Evolutionary conservation across 768 basidiomycete species (phyloP), one percentile per base, ranked within the genome.

Genomic region (Lentinus brumalis): DNA sequence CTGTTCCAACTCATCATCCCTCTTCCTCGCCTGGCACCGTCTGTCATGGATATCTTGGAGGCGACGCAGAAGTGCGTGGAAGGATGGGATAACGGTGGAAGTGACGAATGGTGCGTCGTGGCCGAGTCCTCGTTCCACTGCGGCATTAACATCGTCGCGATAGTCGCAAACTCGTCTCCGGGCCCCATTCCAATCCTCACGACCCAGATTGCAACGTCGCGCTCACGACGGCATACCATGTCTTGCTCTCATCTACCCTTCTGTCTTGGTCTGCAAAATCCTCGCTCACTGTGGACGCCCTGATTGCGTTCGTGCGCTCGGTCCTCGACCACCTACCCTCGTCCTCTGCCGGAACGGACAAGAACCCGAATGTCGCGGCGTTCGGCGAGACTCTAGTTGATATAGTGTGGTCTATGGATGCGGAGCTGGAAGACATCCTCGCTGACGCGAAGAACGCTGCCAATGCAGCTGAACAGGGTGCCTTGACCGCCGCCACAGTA

Each of bases 361-460:
- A 77, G 50, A 76, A 79, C 11, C 73, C 78, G 8, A 78, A 80
- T 62, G 75, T 74, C 3, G 62, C 74, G 0, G 66, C 79, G 0
- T 84, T 93, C 57, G 87, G 87, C 11, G 91, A 92, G 66, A 73
- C 84, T 49, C 76, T 94, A 3, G 82, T 95, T 21, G 93, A 95
- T 70, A 79, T 90, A 67, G 79, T 92, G 47, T 95, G 93, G 93
- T 82, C 91, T 18, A 72, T 91, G 47, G 93, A 94, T 74, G 79
- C 83, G 40, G 85, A 89, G 64, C 72, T 94, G 60, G 92, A 94
- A 59, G 91, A 92, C 67, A 72, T 86, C 31, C 64, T 88, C 39
- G 71, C 73, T 14, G 88, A 91, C 65, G 79, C 58, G 31, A 83
- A 81, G 49, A 78, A 77, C 3, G 78, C 77, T 10, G 61, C 62